phyloP scores from a whole-genome alignment of 176 grass and related monocot genomes.

The Eleusine coracana region DNA sequence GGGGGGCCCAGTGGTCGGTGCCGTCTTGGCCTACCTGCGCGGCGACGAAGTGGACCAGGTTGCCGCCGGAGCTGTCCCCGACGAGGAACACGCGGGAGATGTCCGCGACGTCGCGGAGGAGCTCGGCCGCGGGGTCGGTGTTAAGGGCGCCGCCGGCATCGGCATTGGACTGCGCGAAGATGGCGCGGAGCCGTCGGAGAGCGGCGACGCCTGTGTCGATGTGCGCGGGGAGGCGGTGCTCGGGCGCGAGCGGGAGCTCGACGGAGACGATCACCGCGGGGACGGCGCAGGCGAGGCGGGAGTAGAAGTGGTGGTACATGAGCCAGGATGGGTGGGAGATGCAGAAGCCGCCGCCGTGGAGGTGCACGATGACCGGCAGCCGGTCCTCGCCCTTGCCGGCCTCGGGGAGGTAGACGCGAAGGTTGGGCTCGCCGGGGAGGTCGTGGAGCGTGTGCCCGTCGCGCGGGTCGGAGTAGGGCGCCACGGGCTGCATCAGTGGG shows the following conservation, averaged over 20 bases:
- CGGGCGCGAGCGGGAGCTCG: constrained; percentile 72
- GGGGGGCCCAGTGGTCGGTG: constrained; percentile 35
- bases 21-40: constrained; percentile 34
- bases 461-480: constrained; percentile 41
- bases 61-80: constrained; percentile 89
- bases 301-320: constrained; percentile 92
- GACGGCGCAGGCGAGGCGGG: constrained; percentile 58
- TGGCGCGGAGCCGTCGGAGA: constrained; percentile 55
- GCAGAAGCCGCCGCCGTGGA: constrained; percentile 92
- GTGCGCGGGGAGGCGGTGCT: constrained; percentile 65
- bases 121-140: constrained; percentile 18
- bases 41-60: constrained; percentile 65
- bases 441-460: constrained; percentile 84
- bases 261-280: constrained; percentile 66
- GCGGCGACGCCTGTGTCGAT: constrained; percentile 54
- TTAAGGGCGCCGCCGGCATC: background rate
- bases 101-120: constrained; percentile 55
- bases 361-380: constrained; percentile 68
- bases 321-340: constrained; percentile 69
- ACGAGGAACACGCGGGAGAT: constrained; percentile 74
- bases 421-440: constrained; percentile 65
- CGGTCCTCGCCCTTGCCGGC: background rate
- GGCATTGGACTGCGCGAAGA: constrained; percentile 15
- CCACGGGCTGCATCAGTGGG: constrained; percentile 66
- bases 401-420: constrained; percentile 75